Evolutionary conservation across 202 grass and related monocot species (phyloP).

Genomic region (Bolboschoenoplectus hybrid): DNA sequence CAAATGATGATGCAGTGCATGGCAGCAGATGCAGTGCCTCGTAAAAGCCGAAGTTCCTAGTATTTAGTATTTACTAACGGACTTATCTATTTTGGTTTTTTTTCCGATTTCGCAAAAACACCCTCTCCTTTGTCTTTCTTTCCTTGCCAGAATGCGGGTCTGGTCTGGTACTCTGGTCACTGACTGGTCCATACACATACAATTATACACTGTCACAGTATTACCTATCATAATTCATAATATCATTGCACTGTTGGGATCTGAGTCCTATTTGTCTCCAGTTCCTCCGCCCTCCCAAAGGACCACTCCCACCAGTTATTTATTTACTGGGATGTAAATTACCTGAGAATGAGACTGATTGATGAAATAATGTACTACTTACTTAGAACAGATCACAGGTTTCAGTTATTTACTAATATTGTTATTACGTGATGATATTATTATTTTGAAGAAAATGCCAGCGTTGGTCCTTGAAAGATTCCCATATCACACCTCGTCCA

Average conservation of each 20-base stretch:
- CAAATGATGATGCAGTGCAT: constrained; percentile 1
- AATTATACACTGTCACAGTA: too few species aligned
- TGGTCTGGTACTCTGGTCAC: neutral
- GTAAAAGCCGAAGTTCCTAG: constrained; percentile 18
- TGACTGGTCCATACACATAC: too few species aligned
- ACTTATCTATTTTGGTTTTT: neutral
- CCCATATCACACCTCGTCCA: constrained; percentile 2
- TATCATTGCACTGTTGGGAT: neutral
- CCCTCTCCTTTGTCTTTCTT: neutral
- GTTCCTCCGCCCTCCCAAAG: neutral
- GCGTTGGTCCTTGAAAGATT: constrained; percentile 27
- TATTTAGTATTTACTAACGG: neutral
- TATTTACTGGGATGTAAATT: neutral
- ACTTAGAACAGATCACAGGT: neutral
- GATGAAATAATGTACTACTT: neutral
- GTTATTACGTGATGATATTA: neutral
- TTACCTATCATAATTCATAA: too few species aligned
- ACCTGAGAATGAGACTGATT: neutral
- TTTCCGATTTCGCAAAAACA: neutral
- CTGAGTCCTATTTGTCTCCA: neutral
- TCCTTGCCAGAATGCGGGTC: neutral
- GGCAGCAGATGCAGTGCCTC: neutral
- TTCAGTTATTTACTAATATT: too few species aligned
- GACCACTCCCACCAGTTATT: neutral
- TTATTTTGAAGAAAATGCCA: neutral